phyloP scores from a whole-genome alignment of 495 filamentous ascomycete genomes.

The Trichoderma virens region DNA sequence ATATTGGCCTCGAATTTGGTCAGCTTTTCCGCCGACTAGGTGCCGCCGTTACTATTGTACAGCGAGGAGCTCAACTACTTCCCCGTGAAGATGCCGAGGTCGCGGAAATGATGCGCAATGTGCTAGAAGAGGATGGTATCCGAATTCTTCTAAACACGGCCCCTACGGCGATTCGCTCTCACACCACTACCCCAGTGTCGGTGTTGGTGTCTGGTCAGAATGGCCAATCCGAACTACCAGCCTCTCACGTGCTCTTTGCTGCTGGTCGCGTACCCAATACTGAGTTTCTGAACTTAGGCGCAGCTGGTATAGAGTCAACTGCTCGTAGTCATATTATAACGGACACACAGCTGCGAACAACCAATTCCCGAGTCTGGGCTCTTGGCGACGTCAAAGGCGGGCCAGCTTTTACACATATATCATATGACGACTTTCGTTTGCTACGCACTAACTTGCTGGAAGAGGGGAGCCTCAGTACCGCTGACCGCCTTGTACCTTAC shows the following conservation, averaged over 20 bases:
- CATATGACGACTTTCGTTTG: constrained; percentile 49
- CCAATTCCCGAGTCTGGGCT: constrained; percentile 32
- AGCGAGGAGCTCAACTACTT: constrained; percentile 33
- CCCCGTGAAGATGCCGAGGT: constrained; percentile 37
- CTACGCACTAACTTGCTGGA: constrained; percentile 31
- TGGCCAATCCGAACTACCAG: neutral
- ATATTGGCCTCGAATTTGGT: constrained; percentile 45
- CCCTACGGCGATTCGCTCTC: constrained; percentile 13
- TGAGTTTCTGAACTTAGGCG: constrained; percentile 24
- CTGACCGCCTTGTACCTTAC: constrained; percentile 35
- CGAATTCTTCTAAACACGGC: constrained; percentile 25
- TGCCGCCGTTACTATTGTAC: constrained; percentile 36
- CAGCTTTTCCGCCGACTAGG: constrained; percentile 43
- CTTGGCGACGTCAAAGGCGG: constrained; percentile 45
- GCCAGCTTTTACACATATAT: constrained; percentile 48
- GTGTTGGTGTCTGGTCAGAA: constrained; percentile 13
- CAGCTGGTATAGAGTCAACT: constrained; percentile 28
- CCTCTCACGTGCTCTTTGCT: constrained; percentile 39
- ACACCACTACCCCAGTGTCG: constrained; percentile 2
- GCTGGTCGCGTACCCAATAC: constrained; percentile 42
- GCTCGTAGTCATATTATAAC: constrained; percentile 32
- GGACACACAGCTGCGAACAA: constrained; percentile 33
- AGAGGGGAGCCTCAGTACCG: neutral
- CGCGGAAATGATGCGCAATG: constrained; percentile 24
- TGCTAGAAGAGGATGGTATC: constrained; percentile 36